Base-by-base conservation (phyloP, 257 asterid species). In the Solanum virginianum region DNA sequence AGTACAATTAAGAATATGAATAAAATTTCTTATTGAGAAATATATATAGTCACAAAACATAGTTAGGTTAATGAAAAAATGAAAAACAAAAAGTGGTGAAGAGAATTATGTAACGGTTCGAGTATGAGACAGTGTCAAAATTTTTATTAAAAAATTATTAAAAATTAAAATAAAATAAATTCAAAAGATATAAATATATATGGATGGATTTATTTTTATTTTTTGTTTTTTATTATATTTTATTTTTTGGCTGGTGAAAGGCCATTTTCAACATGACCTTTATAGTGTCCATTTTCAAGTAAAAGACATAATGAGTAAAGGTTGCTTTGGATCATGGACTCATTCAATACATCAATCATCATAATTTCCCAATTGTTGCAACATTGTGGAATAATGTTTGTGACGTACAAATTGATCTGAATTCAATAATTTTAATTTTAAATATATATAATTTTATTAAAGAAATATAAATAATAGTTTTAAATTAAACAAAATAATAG, bases 201-300 rank as follows among this genome's bases (percentile, higher is more conserved):
- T 36, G 41, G 6, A 3, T 36, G 41, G 41, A 36, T 36, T 36
- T 36, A 36, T 36, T 36, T 36, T 36, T 1, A 4, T 4, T 36
- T 32, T 36, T 36, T 36, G 0, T 4, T 36, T 36, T 36, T 36
- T 36, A 4, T 36, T 36, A 3, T 36, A 36, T 36, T 4, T 36
- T 36, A 36, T 36, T 36, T 36, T 36, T 45, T 45, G 4, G 26
- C 26, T 41, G 51, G 63, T 65, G 80, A 65, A 65, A 82, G 20
- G 85, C 63, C 85, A 66, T 82, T 82, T 82, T 82, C 85, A 82
- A 82, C 51, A 43, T 65, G 49, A 54, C 75, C 85, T 82, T 82
- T 65, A 77, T 77, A 51, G 26, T 66, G 77, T 47, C 63, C 85
- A 55, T 82, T 82, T 82, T 10, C 77, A 14, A 49, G 85, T 62